Conservation (phyloP, 176 grass and related monocot species). For the Pontederia crassipes region DNA sequence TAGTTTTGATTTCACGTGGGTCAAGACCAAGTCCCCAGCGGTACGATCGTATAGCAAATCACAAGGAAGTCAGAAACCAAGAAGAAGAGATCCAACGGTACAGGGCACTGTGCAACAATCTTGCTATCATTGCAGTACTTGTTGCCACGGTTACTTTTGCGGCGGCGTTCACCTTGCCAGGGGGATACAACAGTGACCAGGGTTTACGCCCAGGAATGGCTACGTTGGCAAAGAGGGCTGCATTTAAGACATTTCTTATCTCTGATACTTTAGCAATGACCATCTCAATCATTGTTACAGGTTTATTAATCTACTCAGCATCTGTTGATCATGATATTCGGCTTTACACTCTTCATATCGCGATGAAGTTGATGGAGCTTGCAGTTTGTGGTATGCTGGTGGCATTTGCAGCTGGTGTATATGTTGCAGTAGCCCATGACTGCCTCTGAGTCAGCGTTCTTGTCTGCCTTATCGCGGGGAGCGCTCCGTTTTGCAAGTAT, state of each 20-base stretch:
- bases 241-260: not conserved
- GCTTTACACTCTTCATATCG: too few species aligned
- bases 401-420: too few species aligned
- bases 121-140: not conserved
- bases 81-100: too few species aligned
- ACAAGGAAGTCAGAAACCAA: too few species aligned
- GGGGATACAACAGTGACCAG: too few species aligned
- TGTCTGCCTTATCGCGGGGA: not conserved
- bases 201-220: not conserved
- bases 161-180: too few species aligned
- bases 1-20: not conserved
- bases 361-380: too few species aligned
- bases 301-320: not conserved
- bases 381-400: too few species aligned
- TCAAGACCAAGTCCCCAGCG: slow-evolving; percentile 4
- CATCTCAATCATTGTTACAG: not conserved
- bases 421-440: too few species aligned
- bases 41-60: not conserved
- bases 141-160: slow-evolving; percentile 1
- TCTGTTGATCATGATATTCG: too few species aligned
- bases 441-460: not conserved
- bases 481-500: not conserved
- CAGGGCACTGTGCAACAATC: not conserved
- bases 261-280: not conserved
- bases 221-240: not conserved